Conservation (phyloP, 2,329 filamentous ascomycete species). For the Monilinia fructicola region DNA sequence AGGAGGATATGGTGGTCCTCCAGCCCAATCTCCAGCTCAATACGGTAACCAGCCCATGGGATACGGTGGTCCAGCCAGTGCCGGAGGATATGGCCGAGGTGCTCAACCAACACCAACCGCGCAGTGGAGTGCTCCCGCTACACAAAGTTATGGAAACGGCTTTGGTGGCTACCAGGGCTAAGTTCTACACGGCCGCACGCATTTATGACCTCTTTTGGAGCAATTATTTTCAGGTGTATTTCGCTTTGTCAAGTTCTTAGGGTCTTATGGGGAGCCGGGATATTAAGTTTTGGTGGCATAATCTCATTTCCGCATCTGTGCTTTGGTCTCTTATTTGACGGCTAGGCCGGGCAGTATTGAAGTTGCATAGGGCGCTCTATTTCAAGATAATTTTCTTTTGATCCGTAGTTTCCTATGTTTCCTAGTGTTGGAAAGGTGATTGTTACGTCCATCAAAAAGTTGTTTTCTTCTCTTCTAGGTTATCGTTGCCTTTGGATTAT, state of each 20-base stretch:
- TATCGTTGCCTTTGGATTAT: conserved; percentile 36
- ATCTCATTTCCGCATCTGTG: conserved; percentile 34
- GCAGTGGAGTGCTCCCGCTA: conserved; percentile 52
- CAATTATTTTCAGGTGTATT: conserved; percentile 27
- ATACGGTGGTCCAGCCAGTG: conserved; percentile 70
- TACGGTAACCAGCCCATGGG: conserved; percentile 69
- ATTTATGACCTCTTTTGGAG: conserved; percentile 23
- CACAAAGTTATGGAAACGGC: conserved; percentile 61
- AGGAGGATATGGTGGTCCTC: conserved; percentile 62
- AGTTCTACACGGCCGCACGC: conserved; percentile 20
- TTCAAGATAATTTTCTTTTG: conserved; percentile 36
- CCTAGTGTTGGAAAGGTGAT: conserved; percentile 39
- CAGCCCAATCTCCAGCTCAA: conserved; percentile 60
- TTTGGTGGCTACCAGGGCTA: conserved; percentile 64
- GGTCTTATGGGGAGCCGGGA: conserved; percentile 31
- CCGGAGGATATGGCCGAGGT: conserved; percentile 82
- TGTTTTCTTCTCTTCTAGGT: conserved; percentile 40
- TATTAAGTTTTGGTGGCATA: conserved; percentile 33
- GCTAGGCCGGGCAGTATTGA: conserved; percentile 36
- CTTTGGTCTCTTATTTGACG: conserved; percentile 30
- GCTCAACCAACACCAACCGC: conserved; percentile 46
- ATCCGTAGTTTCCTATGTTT: conserved; percentile 37
- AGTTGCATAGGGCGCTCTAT: conserved; percentile 37
- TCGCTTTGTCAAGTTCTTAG: conserved; percentile 29
- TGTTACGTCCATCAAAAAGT: conserved; percentile 38